Evolutionary conservation across 306 rosid species (phyloP).

Genomic region (Dicorynia guianensis): DNA sequence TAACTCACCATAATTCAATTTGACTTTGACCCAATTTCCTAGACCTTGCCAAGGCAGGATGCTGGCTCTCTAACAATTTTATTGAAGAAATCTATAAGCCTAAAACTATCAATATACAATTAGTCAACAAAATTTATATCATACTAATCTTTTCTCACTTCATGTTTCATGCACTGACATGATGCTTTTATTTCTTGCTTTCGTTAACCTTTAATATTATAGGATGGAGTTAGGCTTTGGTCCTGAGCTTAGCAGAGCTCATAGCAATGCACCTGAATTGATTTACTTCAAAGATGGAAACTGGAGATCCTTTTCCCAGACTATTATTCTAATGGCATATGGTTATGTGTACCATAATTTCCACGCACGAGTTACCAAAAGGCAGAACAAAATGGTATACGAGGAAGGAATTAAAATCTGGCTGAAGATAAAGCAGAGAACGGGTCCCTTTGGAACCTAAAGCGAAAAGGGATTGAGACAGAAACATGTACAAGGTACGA

Average conservation of each 20-base stretch:
- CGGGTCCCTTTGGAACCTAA: constrained; percentile 7
- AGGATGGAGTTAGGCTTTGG: not conserved
- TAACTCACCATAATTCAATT: no score
- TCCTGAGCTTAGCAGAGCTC: not conserved
- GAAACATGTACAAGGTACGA: constrained; percentile 25
- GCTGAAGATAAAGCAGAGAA: constrained; percentile 17
- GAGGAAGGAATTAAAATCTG: constrained; percentile 28
- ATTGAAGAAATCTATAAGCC: constrained; percentile 8
- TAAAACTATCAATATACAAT: not conserved
- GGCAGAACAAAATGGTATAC: not conserved
- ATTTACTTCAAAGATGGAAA: constrained; percentile 2
- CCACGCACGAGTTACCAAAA: not conserved
- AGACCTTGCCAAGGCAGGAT: no score
- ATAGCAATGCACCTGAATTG: not conserved
- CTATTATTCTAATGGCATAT: not conserved
- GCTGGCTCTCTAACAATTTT: no score
- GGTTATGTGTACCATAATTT: not conserved
- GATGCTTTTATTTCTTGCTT: not conserved
- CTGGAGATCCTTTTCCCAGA: not conserved
- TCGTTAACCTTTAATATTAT: not conserved
- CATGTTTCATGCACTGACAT: not conserved
- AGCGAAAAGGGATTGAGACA: constrained; percentile 16
- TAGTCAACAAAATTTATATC: no score
- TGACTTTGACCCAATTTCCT: no score
- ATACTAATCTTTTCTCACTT: no score